Percentiles rank a stretch among this genome's conserved stretches.
phyloP scores from a whole-genome alignment of 768 basidiomycete species.

The Mycena floridula region DNA sequence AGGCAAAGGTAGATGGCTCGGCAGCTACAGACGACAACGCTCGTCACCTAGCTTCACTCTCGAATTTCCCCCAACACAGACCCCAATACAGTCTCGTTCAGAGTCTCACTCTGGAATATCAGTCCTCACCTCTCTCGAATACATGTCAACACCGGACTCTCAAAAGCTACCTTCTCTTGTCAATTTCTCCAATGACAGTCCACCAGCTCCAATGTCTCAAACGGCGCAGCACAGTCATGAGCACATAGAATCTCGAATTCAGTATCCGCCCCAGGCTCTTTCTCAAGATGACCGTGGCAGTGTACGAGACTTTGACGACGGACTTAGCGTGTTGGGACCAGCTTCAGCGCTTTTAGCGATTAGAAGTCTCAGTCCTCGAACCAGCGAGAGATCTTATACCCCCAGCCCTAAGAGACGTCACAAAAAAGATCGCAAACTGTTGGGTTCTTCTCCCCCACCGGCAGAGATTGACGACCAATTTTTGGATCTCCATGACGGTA shows the following conservation, averaged over 20 bases:
- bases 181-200: too few relatives aligned
- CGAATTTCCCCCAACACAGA: slow-evolving; percentile 7
- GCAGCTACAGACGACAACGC: slow-evolving; percentile 1
- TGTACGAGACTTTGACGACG: slow-evolving; percentile 21
- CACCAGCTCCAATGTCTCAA: too few relatives aligned
- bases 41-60: slow-evolving; percentile 8
- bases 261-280: too few relatives aligned
- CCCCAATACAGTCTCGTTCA: background rate
- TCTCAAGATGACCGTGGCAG: slow-evolving; percentile 17
- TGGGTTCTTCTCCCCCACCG: too few relatives aligned
- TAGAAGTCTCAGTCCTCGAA: slow-evolving; percentile 40
- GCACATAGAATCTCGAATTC: too few relatives aligned
- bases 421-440: too few relatives aligned
- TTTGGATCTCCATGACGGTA: slow-evolving; percentile 5
- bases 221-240: too few relatives aligned
- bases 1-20: slow-evolving; percentile 7
- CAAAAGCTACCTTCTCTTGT: too few relatives aligned
- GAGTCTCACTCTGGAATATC: slow-evolving; percentile 3
- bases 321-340: slow-evolving; percentile 21
- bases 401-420: too few relatives aligned
- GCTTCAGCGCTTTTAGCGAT: slow-evolving; percentile 32
- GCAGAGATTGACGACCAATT: slow-evolving; percentile 1
- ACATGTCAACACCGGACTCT: too few relatives aligned
- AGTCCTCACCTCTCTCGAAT: slow-evolving; percentile 15
- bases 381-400: slow-evolving; percentile 28